Base-by-base conservation (phyloP, 140 eudicot species). In the Erigeron philadelphicus region DNA sequence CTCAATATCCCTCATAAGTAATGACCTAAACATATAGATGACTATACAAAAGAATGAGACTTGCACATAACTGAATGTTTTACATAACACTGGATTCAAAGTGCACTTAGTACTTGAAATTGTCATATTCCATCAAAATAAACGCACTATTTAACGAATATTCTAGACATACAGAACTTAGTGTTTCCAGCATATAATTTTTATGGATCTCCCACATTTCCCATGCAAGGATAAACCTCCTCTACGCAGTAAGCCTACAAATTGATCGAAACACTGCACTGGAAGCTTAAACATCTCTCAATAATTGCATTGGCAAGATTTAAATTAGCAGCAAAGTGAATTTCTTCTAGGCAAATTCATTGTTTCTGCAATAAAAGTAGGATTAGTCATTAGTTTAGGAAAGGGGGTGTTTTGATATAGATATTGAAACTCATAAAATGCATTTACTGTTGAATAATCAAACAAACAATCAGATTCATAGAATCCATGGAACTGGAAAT, bases 301-400 rank as follows among this genome's bases (percentile, higher is more conserved):
- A 17, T 31, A 31, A 23, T 25, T 72, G 19, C 11, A 35, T 68
- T 15, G 18, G 45, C n/a, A 45, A 58, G 68, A 11, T 71, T 68
- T 12, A 50, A 42, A 70, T n/a, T 25, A 71, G 41, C 61, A 67
- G 41, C 66, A 40, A 41, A 5, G 52, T 2, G 57, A n/a, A 17
- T 15, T 65, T 45, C 66, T 64, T 58, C 55, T 38, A n/a, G 49
- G 54, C 60, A 10, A 11, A 58, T 47, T 75, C 70, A 75, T 61
- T 75, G 65, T 52, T 75, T 75, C 80, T 75, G 74, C 80, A 75
- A 75, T 52, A 9, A 31, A 67, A 75, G 17, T 8, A 59, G 35
- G 57, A 40, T 0, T 0, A 21, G 25, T 21, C 25, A 21, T 21
- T 31, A 9, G 56, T 44, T 45, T 10, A 46, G 61, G 18, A 10